Evolutionary conservation across 1,284 basidiomycete genomes (phyloP).

Genomic region (Ustanciosporium gigantosporum): DNA sequence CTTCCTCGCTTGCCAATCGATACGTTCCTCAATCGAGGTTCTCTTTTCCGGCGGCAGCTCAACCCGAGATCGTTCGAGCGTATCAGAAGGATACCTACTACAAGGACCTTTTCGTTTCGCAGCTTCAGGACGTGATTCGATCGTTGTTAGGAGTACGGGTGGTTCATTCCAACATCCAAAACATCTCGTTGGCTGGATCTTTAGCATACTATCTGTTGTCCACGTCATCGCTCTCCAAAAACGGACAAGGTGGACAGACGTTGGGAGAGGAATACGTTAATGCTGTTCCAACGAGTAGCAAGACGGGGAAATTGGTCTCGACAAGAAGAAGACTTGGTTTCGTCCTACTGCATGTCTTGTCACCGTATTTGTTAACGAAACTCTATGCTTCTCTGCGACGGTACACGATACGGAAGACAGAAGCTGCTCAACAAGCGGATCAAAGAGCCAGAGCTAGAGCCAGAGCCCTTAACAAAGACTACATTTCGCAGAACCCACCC

Average conservation of each 20-base stretch:
- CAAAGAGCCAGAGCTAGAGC: constrained; percentile 6
- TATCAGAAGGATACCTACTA: constrained; percentile 57
- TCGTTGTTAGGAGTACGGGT: constrained; percentile 59
- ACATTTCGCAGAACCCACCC: not conserved
- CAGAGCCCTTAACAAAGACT: constrained; percentile 8
- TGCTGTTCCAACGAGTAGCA: constrained; percentile 54
- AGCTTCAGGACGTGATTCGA: constrained; percentile 58
- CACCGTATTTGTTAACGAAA: constrained; percentile 55
- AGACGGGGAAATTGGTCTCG: constrained; percentile 49
- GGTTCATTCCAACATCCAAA: constrained; percentile 54
- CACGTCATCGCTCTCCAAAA: constrained; percentile 32
- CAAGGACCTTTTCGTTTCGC: constrained; percentile 55
- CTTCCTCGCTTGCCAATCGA: too few relatives aligned
- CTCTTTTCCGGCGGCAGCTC: constrained; percentile 27
- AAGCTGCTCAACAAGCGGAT: constrained; percentile 8
- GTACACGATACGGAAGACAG: constrained; percentile 4
- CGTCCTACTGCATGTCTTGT: constrained; percentile 55
- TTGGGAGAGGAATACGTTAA: constrained; percentile 63
- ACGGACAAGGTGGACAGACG: constrained; percentile 59
- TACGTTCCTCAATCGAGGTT: constrained; percentile 20
- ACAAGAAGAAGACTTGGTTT: constrained; percentile 44
- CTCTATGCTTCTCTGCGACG: constrained; percentile 46
- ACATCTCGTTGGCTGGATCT: constrained; percentile 54
- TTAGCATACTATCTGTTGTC: constrained; percentile 60
- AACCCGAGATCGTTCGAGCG: constrained; percentile 38